phyloP scores from a whole-genome alignment of 805 yeast genomes.

The Pichia pseudocactophila region DNA sequence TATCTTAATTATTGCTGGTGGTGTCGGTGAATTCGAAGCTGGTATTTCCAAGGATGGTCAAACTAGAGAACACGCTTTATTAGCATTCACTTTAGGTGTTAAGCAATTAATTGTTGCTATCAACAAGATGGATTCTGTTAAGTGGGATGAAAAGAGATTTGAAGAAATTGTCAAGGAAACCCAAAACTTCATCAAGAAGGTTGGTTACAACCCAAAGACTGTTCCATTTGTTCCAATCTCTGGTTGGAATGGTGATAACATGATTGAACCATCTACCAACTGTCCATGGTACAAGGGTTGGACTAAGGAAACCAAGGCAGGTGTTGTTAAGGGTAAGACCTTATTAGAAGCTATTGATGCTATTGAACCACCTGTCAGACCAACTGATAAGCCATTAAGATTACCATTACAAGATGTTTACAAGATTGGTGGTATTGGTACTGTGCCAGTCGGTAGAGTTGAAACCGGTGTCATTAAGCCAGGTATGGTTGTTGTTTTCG shows the following conservation, averaged over 20 bases:
- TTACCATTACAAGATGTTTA: conserved; percentile 86
- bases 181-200: conserved; percentile 74
- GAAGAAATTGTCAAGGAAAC: conserved; percentile 72
- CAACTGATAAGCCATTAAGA: conserved; percentile 81
- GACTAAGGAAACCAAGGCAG: conserved; percentile 68
- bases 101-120: conserved; percentile 80
- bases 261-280: conserved; percentile 76
- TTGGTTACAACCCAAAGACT: conserved; percentile 75
- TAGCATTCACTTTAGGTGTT: conserved; percentile 86
- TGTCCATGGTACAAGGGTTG: conserved; percentile 87
- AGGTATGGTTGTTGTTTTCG: conserved; percentile 59
- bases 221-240: conserved; percentile 86
- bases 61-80: conserved; percentile 90
- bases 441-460: conserved; percentile 91
- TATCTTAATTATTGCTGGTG: conserved; percentile 82
- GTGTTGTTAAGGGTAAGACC: conserved; percentile 69
- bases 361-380: conserved; percentile 72
- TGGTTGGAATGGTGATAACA: conserved; percentile 92
- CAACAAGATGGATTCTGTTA: conserved; percentile 93
- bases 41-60: conserved; percentile 93
- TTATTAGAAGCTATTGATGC: conserved; percentile 79
- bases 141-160: conserved; percentile 77
- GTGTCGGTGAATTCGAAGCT: conserved; percentile 92
- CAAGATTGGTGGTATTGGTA: conserved; percentile 89
- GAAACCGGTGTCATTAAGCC: conserved; percentile 89